Base-by-base conservation (phyloP, 352 stramenopile species). In the Phytopythium delawarense region DNA sequence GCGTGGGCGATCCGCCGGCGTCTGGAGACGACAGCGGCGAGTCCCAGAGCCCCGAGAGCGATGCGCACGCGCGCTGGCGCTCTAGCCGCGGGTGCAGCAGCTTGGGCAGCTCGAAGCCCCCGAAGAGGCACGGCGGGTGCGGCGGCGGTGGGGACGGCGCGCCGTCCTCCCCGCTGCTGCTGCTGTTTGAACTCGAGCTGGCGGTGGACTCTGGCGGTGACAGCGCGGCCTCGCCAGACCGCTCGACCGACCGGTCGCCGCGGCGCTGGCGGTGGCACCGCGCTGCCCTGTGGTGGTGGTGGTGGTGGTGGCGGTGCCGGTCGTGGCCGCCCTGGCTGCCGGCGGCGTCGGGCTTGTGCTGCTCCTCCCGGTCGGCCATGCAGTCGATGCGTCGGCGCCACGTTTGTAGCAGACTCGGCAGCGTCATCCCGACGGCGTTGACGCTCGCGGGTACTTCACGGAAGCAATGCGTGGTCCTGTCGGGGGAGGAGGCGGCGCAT, bases 341-440 rank as follows among this genome's bases (percentile, higher is more conserved):
- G 42, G 20, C 32, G 45, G n/a, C 30, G 11, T 20, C 54, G 23
- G 40, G 16, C 16, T 30, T 18, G 40, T 18, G 3, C 8, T 53
- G 30, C 12, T 63, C 46, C 20, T 61, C 49, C 3, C 25, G 11
- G 48, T 54, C 48, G 48, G 20, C 30, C 66, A 76, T 76, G 35
- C 48, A 35, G 16, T 76, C 70, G 52, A 76, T 76, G 48, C 70
- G 70, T 21, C 65, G 69, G 5, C 61, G 21, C 70, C 70, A 76
- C 16, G 60, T 51, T 61, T 76, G 63, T 12, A 76, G 25, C 9
- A 76, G 57, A 32, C 69, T 73, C 57, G 69, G 60, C 11, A 76
- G 21, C 7, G 40, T 37, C 16, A 61, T 2, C 4, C 23, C 55
- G 21, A 50, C 39, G 2, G 39, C 23, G 15, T 45, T 25, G 13